phyloP scores from a whole-genome alignment of 805 yeast species.

The Saccharomycopsis sp. region DNA sequence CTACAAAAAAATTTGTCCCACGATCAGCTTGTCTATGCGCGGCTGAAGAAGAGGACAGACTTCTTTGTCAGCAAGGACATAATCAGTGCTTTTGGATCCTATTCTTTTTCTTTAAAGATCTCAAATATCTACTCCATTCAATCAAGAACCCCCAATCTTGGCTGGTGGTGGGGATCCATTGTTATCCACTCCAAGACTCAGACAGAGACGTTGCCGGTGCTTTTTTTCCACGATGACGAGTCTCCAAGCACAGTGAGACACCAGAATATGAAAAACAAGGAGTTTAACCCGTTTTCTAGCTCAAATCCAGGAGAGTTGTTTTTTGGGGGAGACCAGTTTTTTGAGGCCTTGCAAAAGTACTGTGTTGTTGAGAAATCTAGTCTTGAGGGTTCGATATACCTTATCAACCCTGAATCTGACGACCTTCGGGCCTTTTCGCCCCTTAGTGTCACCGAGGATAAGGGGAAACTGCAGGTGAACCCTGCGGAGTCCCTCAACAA shows the following conservation, averaged over 20 bases:
- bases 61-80: slow-evolving; percentile 13
- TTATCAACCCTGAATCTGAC: slow-evolving; percentile 70
- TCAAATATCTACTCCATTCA: slow-evolving; percentile 69
- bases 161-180: slow-evolving; percentile 90
- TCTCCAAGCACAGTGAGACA: slow-evolving; percentile 64
- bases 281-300: slow-evolving; percentile 66
- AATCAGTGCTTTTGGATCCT: slow-evolving; percentile 34
- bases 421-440: slow-evolving; percentile 59
- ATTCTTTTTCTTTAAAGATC: slow-evolving; percentile 61
- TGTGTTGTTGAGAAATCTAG: slow-evolving; percentile 63
- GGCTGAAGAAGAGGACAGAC: background rate
- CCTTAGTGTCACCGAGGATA: slow-evolving; percentile 29
- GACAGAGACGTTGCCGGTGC: slow-evolving; percentile 56
- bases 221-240: slow-evolving; percentile 91
- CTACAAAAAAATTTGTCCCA: background rate
- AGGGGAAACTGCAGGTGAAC: slow-evolving; percentile 4
- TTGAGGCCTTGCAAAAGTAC: slow-evolving; percentile 44
- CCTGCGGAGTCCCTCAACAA: slow-evolving; percentile 33
- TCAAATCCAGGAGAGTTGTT: slow-evolving; percentile 43
- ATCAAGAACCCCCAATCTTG: slow-evolving; percentile 73
- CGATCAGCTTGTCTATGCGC: slow-evolving; percentile 1
- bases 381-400: slow-evolving; percentile 62
- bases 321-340: slow-evolving; percentile 90
- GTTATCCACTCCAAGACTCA: slow-evolving; percentile 53
- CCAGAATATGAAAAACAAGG: slow-evolving; percentile 50